These are phyloP conservation scores for Irpex sp. DNA, from an alignment of 1,284 basidiomycete genomes.

Conservation along the genomic window DNA sequence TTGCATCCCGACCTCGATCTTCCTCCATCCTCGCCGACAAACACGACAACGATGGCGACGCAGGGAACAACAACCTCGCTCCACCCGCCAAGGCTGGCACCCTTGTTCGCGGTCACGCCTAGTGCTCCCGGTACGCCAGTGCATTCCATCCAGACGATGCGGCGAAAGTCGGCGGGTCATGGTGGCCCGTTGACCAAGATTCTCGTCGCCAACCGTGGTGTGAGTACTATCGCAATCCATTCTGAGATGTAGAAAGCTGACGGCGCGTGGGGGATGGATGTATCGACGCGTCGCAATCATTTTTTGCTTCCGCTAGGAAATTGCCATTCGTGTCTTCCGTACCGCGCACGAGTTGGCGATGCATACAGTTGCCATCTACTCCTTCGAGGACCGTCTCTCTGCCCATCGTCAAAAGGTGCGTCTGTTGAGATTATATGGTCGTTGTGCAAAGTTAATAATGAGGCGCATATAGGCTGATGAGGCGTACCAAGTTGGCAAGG, in stretches of 20 bases:
- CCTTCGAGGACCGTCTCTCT: conserved; percentile 92
- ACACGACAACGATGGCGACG: conserved; percentile 12
- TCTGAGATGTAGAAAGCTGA: not conserved
- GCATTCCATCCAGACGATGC: conserved; percentile 87
- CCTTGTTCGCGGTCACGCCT: conserved; percentile 67
- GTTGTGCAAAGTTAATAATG: not conserved
- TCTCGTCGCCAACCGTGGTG: conserved; percentile 94
- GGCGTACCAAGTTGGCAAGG: conserved; percentile 97
- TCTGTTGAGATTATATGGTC: not conserved
- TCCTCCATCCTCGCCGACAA: not conserved
- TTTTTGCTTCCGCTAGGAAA: conserved; percentile 67
- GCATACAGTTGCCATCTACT: conserved; percentile 99
- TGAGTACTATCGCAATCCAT: conserved; percentile 36
- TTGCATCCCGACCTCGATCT: not conserved
- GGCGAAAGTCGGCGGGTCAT: conserved; percentile 89
- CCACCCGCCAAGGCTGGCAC: conserved; percentile 69
- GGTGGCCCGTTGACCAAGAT: conserved; percentile 90
- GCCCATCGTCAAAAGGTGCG: conserved; percentile 95
- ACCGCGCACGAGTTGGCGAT: conserved; percentile 99
- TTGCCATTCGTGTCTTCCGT: conserved; percentile 97
- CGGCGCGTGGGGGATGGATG: conserved; percentile 8
- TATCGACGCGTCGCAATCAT: not conserved
- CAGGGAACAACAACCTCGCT: conserved; percentile 39
- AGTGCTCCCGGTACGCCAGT: conserved; percentile 79
- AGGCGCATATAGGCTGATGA: conserved; percentile 80